These are phyloP conservation scores for Monosporascus ibericus DNA, from an alignment of 2,329 filamentous ascomycete genomes.

Conservation along the genomic window DNA sequence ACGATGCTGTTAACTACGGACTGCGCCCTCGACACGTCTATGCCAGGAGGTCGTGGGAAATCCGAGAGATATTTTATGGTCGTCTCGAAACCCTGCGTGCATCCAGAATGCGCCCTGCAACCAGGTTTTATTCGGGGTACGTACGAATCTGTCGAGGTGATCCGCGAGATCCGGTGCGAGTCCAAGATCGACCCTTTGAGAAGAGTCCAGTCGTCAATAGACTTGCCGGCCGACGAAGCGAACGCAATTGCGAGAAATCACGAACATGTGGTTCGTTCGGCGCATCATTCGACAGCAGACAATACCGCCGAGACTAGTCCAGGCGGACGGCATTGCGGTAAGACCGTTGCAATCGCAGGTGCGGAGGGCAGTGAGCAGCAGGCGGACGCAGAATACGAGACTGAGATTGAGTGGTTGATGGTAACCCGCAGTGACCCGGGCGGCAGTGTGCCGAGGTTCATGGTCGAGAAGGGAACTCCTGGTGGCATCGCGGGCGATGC, in stretches of 20 bases:
- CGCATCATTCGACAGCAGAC: slow-evolving; percentile 21
- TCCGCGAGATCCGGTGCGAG: slow-evolving; percentile 68
- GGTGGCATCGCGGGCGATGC: slow-evolving; percentile 74
- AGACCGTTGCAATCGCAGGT: slow-evolving; percentile 20
- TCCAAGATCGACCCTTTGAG: slow-evolving; percentile 26
- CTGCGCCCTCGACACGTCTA: slow-evolving; percentile 34
- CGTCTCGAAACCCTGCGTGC: slow-evolving; percentile 76
- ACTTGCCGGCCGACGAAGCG: slow-evolving; percentile 29
- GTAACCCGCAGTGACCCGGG: slow-evolving; percentile 84
- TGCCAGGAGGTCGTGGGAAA: slow-evolving; percentile 17
- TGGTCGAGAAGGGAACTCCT: slow-evolving; percentile 86
- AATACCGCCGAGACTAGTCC: slow-evolving; percentile 15
- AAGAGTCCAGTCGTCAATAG: slow-evolving; percentile 37
- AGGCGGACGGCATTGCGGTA: slow-evolving; percentile 28
- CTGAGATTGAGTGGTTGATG: slow-evolving; percentile 81
- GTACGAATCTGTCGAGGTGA: slow-evolving; percentile 89
- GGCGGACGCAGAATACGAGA: slow-evolving; percentile 28
- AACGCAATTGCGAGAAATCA: slow-evolving; percentile 24
- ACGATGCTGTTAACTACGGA: slow-evolving; percentile 68
- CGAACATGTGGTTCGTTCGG: slow-evolving; percentile 38
- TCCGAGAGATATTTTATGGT: slow-evolving; percentile 72
- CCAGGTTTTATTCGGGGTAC: slow-evolving; percentile 73
- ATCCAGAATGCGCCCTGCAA: slow-evolving; percentile 65
- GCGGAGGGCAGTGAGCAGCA: slow-evolving; percentile 16
- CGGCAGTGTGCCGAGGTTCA: slow-evolving; percentile 79